Evolutionary conservation across 495 filamentous ascomycete genomes (phyloP), one percentile per base, ranked within the genome.

Genomic region (Trichoderma reesei): DNA sequence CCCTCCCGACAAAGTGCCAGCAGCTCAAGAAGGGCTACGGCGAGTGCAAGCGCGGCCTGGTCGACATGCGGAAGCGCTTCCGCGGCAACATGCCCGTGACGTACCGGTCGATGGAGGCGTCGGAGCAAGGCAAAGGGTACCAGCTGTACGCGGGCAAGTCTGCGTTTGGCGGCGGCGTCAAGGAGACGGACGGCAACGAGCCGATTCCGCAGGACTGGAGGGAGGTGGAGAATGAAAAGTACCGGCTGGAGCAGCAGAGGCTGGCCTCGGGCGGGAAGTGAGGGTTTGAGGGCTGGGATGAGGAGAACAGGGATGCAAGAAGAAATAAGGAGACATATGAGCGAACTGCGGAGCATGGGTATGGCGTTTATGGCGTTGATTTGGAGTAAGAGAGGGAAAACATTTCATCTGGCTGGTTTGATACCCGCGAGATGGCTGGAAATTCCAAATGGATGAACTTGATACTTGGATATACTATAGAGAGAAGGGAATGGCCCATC

Each of bases 31-130:
- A 88, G 73, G 92, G 90, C 37, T 96, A 94, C 71, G 87, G 88
- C 72, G 88, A 97, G 72, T 98, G 94, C 85, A 95, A 96, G 71
- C 88, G 92, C 63, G 94, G 95, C 61, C 85, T 95, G 86, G 85
- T 98, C 70, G 94, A 98, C 76, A 98, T 98, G 95, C 88, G 95
- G 71, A 98, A 98, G 76, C 88, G 95, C 31, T 98, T 98, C 78
- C 84, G 95, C 51, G 95, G 94, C n/a, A 98, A 98, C 76, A 83
- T 89, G 68, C 92, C 94, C 54, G 81, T 96, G 66, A 80, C 84
- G 34, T 81, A 89, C 36, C 68, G 70, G 44, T 76, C 78, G 59
- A 78, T 85, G 66, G 86, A 92, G 69, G 81, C 89, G 59, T 80
- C 78, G 42, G 84, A 82, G 39, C 71, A 76, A 26, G 73, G 75